Conservation (phyloP, 768 basidiomycete species). For the Pleurotus ostreatus region DNA sequence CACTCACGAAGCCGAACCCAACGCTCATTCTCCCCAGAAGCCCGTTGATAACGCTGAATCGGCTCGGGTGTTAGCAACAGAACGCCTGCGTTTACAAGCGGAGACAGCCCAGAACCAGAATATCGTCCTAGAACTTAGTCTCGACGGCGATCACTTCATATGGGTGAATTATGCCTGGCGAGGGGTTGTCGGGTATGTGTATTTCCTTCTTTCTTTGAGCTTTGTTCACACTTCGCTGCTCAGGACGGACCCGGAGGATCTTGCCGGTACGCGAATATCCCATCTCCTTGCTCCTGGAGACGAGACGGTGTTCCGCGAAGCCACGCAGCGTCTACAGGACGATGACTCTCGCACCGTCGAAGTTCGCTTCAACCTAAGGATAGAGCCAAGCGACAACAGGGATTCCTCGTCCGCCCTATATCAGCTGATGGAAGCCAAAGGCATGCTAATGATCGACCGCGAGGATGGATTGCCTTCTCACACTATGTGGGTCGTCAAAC, state of each 20-base stretch:
- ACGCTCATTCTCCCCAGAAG: slow-evolving; percentile 37
- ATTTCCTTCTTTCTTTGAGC: neutral
- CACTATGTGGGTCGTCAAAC: slow-evolving; percentile 97
- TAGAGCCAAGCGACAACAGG: slow-evolving; percentile 57
- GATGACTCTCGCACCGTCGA: slow-evolving; percentile 96
- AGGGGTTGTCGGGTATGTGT: slow-evolving; percentile 79
- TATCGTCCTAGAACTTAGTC: slow-evolving; percentile 89
- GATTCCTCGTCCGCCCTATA: slow-evolving; percentile 56
- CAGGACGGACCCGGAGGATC: slow-evolving; percentile 79
- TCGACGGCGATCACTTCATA: slow-evolving; percentile 92
- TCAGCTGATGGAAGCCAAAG: slow-evolving; percentile 94
- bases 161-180: slow-evolving; percentile 98
- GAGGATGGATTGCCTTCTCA: slow-evolving; percentile 85
- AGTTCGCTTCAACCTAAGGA: slow-evolving; percentile 81
- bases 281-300: slow-evolving; percentile 76
- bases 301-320: slow-evolving; percentile 79
- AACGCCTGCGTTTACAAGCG: slow-evolving; percentile 84
- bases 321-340: slow-evolving; percentile 77
- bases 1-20: slow-evolving; percentile 27
- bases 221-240: slow-evolving; percentile 11
- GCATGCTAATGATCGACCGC: slow-evolving; percentile 97
- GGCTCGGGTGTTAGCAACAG: slow-evolving; percentile 81
- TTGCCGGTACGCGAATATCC: slow-evolving; percentile 79
- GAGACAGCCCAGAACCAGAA: slow-evolving; percentile 96
- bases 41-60: slow-evolving; percentile 63